Conservation (phyloP, 148 eudicot genomes). For the Linanthus parryae region DNA sequence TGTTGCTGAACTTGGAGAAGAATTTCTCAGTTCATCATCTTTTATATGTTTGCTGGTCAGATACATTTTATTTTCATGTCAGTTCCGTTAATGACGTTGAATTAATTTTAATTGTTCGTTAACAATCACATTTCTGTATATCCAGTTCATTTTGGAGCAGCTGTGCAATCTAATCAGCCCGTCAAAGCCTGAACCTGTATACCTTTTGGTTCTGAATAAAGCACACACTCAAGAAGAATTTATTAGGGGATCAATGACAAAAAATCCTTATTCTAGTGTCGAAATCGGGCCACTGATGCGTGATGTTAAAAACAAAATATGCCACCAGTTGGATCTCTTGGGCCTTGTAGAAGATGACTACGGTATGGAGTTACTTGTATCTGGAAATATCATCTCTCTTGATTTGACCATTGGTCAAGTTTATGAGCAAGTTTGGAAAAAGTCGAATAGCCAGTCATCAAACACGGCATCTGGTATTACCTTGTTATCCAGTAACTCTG, state of each 20-base stretch:
- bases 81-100: too few relatives aligned
- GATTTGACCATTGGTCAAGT: constrained; percentile 89
- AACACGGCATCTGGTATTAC: constrained; percentile 42
- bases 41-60: not conserved
- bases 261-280: constrained; percentile 95
- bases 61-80: too few relatives aligned
- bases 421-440: constrained; percentile 96
- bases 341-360: constrained; percentile 95
- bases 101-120: constrained; percentile 6
- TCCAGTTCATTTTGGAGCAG: constrained; percentile 99
- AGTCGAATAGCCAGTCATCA: constrained; percentile 68
- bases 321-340: constrained; percentile 86
- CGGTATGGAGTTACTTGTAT: constrained; percentile 96
- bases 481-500: constrained; percentile 48
- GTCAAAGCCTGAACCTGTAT: constrained; percentile 91
- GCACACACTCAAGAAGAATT: constrained; percentile 99
- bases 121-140: constrained; percentile 4
- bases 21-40: too few relatives aligned
- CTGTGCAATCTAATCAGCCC: constrained; percentile 95
- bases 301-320: constrained; percentile 97
- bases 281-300: constrained; percentile 99
- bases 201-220: constrained; percentile 83
- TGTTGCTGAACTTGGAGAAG: too few relatives aligned
- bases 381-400: constrained; percentile 95
- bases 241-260: constrained; percentile 98